A percentile compares a stretch with the other conserved stretches of the same genome.
Evolutionary conservation across 768 basidiomycete genomes (phyloP).

Genomic region (Kwoniella shandongensis): DNA sequence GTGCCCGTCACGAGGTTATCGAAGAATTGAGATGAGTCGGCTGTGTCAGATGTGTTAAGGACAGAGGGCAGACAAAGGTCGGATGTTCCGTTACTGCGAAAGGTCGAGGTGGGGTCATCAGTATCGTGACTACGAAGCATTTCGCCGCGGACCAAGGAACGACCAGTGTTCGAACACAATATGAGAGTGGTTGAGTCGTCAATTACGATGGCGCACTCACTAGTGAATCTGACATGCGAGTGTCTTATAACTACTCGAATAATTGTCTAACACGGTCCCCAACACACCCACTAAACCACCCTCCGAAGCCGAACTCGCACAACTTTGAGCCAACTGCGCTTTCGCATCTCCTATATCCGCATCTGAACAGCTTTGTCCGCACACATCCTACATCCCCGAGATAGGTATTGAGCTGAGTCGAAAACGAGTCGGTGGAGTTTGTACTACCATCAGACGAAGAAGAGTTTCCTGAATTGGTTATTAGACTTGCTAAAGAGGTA

Average conservation of each 20-base stretch:
- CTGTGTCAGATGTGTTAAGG: constrained; percentile 29
- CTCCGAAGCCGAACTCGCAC: constrained; percentile 16
- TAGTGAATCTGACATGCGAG: constrained; percentile 47
- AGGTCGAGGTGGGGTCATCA: background rate
- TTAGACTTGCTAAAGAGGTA: constrained; percentile 31
- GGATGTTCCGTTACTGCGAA: constrained; percentile 47
- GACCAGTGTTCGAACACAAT: too few species aligned
- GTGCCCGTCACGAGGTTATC: constrained; percentile 39
- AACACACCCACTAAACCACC: constrained; percentile 35
- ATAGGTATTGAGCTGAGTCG: constrained; percentile 39
- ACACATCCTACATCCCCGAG: constrained; percentile 31
- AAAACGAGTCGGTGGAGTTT: constrained; percentile 27
- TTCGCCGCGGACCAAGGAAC: too few species aligned
- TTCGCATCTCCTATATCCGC: constrained; percentile 31
- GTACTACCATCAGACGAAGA: too few species aligned
- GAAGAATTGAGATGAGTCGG: constrained; percentile 46
- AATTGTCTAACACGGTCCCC: constrained; percentile 34
- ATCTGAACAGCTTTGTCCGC: constrained; percentile 30
- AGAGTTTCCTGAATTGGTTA: constrained; percentile 36
- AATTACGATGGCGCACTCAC: constrained; percentile 29
- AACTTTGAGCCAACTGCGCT: constrained; percentile 26
- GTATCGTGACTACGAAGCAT: too few species aligned
- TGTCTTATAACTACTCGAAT: constrained; percentile 41
- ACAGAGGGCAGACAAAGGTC: constrained; percentile 37
- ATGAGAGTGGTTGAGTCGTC: too few species aligned